These are phyloP conservation scores for Byssothecium circinans DNA, from an alignment of 2,329 filamentous ascomycete genomes.

Conservation along the genomic window DNA sequence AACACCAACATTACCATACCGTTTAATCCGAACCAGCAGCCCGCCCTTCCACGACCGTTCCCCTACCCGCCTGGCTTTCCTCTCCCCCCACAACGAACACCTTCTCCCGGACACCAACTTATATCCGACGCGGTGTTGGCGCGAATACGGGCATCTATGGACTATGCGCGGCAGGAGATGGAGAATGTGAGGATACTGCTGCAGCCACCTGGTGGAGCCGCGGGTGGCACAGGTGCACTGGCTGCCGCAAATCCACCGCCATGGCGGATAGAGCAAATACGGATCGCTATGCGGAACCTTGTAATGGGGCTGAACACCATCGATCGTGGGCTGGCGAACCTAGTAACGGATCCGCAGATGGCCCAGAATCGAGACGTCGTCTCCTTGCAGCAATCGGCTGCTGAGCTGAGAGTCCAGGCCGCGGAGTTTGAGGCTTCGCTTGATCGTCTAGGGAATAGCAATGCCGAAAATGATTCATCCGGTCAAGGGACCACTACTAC, in stretches of 20 bases:
- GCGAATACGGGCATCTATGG: slow-evolving; percentile 25
- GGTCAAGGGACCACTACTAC: slow-evolving; percentile 1
- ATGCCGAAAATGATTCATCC: slow-evolving; percentile 1
- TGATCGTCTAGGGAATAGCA: slow-evolving; percentile 14
- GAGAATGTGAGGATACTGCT: slow-evolving; percentile 33
- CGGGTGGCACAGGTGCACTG: no score
- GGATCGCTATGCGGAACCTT: slow-evolving; percentile 28
- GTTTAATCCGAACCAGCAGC: slow-evolving; percentile 20
- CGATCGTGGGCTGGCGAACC: slow-evolving; percentile 26
- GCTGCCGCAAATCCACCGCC: slow-evolving; percentile 17
- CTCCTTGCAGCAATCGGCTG: slow-evolving; percentile 31
- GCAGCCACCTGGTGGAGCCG: slow-evolving; percentile 15
- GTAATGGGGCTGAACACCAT: slow-evolving; percentile 28
- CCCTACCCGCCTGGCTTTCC: slow-evolving; percentile 24
- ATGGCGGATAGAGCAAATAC: slow-evolving; percentile 35
- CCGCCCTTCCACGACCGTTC: slow-evolving; percentile 25
- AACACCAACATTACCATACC: slow-evolving; percentile 43
- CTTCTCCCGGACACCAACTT: slow-evolving; percentile 15
- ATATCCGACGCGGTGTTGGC: slow-evolving; percentile 22
- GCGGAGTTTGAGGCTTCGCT: slow-evolving; percentile 25
- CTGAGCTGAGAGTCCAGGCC: slow-evolving; percentile 29
- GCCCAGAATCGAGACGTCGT: slow-evolving; percentile 33
- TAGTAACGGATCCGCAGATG: slow-evolving; percentile 27
- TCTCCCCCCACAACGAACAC: slow-evolving; percentile 18
- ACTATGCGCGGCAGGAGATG: slow-evolving; percentile 34